Evolutionary conservation across 176 grass and related monocot species (phyloP).

Genomic region (Neostapfia colusana): DNA sequence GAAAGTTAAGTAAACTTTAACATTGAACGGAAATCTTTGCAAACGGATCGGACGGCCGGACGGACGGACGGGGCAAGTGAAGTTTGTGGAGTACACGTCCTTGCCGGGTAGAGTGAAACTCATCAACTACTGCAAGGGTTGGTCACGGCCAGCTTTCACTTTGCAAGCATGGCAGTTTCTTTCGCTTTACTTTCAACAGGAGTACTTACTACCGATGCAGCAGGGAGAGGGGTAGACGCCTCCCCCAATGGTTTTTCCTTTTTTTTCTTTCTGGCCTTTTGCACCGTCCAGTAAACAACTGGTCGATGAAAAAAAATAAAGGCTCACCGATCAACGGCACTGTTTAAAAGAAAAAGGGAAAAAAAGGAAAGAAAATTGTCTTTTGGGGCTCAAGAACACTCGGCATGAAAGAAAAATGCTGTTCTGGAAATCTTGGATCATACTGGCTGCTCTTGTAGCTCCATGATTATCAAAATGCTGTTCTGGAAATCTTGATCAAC

Average conservation of each 20-base stretch:
- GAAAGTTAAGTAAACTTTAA: background rate
- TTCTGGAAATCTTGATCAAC: too few species aligned
- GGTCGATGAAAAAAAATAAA: constrained; percentile 1
- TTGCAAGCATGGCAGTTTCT: background rate
- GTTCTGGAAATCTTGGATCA: background rate
- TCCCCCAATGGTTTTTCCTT: too few species aligned
- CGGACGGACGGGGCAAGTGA: background rate
- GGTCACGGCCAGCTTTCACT: constrained; percentile 27
- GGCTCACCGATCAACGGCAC: background rate
- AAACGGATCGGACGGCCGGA: background rate
- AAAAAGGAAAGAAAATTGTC: background rate
- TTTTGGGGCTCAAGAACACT: background rate
- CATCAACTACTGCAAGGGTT: background rate
- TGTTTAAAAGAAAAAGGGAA: background rate
- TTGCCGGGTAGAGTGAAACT: constrained; percentile 5
- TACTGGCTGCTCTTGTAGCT: background rate
- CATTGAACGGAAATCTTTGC: background rate
- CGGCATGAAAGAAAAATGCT: constrained; percentile 1
- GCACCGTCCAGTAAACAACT: background rate
- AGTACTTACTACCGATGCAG: constrained; percentile 6
- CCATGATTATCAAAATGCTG: background rate
- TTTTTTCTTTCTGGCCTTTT: constrained; percentile 4
- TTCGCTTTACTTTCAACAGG: constrained; percentile 13
- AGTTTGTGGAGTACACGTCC: constrained; percentile 45
- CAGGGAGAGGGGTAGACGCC: too few species aligned